Evolutionary conservation across 202 grass and related monocot genomes (phyloP), one percentile per base, ranked within the genome.

Genomic region (Brachypodium distachyon): DNA sequence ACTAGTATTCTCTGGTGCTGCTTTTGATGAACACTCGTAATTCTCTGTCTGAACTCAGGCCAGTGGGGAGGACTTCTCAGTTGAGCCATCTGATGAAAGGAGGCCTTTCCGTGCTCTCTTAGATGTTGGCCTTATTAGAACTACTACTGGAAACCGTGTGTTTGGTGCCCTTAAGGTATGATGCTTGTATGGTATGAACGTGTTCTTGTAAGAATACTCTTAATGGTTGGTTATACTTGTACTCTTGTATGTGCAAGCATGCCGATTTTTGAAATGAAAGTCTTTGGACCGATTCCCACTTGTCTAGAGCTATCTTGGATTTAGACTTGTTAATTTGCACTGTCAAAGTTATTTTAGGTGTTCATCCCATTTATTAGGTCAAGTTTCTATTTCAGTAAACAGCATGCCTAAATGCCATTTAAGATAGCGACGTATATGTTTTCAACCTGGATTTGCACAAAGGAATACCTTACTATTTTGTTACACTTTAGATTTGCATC

Each of bases 131-230:
- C 90, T 93, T 67, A 33, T 93, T 64, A 93, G 67, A 68, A 93
- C 90, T 17, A 93, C 90, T 9, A 89, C 90, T 37, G 86, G 90
- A 37, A 86, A 93, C 59, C 83, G 90, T 69, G 84, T 93, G 4
- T 93, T 93, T 84, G 90, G 83, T 75, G 80, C 83, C 76, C 90
- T 93, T 8, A 93, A 93, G 90, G 90, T 93, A 76, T 64, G 77
- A 31, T 17, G 17, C 2, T 7, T 47, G 26, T 56, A 46, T 40
- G 17, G 7, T 19, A 2, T 57, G 0, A 16, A 16, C 16, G 26
- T 57, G 16, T 57, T 16, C 12, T 1, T 31, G 12, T 10, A 54
- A 23, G 51, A 63, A 19, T 3, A 63, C 22, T 63, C 10, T 63
- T 3, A 63, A 63, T 63, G 60, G n/a, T 63, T 63, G 4, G 9